Percentiles rank a stretch among this genome's conserved stretches.
These are phyloP conservation scores for Acidomyces sp. DNA, from an alignment of 495 filamentous ascomycete genomes.

Conservation along the genomic window DNA sequence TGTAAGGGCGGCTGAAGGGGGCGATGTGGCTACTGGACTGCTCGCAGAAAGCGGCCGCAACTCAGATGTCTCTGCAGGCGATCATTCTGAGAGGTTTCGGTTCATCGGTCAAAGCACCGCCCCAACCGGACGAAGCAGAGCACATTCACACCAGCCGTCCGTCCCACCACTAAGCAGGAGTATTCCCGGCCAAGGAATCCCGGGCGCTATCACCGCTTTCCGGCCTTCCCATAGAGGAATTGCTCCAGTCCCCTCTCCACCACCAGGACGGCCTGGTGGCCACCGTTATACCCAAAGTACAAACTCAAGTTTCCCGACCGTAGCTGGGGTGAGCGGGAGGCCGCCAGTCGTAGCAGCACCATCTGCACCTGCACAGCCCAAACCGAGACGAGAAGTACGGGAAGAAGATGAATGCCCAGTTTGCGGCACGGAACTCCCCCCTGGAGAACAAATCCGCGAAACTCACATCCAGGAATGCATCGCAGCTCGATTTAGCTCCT, in stretches of 20 bases:
- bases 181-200: no score
- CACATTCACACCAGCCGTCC: slow-evolving; percentile 12
- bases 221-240: no score
- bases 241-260: background rate
- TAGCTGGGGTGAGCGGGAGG: background rate
- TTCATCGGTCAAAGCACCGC: background rate
- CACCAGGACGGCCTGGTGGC: background rate
- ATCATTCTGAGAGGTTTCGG: background rate
- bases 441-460: slow-evolving; percentile 54
- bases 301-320: background rate
- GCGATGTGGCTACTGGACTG: background rate
- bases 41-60: slow-evolving; percentile 37
- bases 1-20: background rate
- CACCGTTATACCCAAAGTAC: slow-evolving; percentile 7
- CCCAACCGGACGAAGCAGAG: background rate
- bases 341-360: slow-evolving; percentile 8
- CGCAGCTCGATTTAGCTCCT: slow-evolving; percentile 30
- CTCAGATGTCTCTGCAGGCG: background rate
- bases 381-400: slow-evolving; percentile 22
- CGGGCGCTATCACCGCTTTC: no score
- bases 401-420: slow-evolving; percentile 90
- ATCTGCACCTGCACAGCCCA: slow-evolving; percentile 10
- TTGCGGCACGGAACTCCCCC: slow-evolving; percentile 64
- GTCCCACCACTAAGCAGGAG: no score
- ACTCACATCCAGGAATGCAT: slow-evolving; percentile 71